Evolutionary conservation across 1,139 yeast genomes (phyloP).

Genomic region (Citeromyces hawaiiensis): DNA sequence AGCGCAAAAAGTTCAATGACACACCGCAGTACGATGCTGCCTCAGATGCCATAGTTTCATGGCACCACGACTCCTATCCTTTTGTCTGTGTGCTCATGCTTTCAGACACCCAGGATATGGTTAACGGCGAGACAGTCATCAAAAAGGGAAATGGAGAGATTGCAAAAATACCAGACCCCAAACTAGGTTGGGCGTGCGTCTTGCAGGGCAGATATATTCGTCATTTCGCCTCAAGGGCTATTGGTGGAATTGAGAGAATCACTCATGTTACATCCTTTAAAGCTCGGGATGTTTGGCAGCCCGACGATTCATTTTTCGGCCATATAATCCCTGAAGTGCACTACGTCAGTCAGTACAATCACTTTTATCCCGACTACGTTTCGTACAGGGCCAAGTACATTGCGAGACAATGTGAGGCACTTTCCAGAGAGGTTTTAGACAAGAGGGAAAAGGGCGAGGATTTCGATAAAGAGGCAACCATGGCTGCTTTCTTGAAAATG

Average conservation of each 20-base stretch:
- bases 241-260: conserved; percentile 38
- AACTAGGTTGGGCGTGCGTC: conserved; percentile 38
- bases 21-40: neutral
- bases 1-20: neutral
- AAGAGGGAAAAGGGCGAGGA: neutral
- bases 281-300: conserved; percentile 22
- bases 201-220: conserved; percentile 40
- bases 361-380: conserved; percentile 30
- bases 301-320: conserved; percentile 25
- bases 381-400: conserved; percentile 18
- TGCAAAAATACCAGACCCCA: conserved; percentile 36
- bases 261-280: conserved; percentile 32
- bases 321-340: conserved; percentile 27
- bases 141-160: conserved; percentile 32
- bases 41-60: conserved; percentile 32
- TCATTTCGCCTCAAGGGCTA: conserved; percentile 42
- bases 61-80: conserved; percentile 50
- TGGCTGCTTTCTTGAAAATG: neutral
- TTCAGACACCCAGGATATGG: conserved; percentile 39
- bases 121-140: conserved; percentile 46
- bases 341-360: conserved; percentile 22
- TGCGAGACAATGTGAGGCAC: neutral
- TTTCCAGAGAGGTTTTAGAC: neutral
- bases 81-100: conserved; percentile 54
- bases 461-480: neutral